Base-by-base conservation (phyloP, 2,329 filamentous ascomycete genomes). In the Tolypocladium tundrense region DNA sequence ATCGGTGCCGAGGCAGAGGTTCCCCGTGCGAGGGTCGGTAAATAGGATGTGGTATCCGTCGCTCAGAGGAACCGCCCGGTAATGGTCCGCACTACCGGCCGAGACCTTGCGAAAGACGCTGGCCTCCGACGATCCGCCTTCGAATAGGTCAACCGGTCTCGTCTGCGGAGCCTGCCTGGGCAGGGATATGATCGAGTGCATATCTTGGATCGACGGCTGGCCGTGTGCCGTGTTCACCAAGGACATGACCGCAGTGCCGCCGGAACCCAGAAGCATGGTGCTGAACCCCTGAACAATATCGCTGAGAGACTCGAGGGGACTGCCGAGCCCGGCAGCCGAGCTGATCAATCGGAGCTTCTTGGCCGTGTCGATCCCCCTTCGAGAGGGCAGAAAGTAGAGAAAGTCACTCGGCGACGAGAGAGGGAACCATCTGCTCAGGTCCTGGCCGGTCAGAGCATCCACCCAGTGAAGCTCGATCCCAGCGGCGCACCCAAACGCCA, bases 31-130 rank as follows among this genome's bases (percentile, higher is more conserved):
- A 5, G 85, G 84, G 65, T 88, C 84, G 8, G 82, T 83, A 66
- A 87, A 88, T 6, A 88, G 69, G 41, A 88, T 75, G 63, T 88
- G 84, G 58, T 80, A 73, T 1, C 85, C 85, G 66, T 88, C 86
- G 60, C 82, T 85, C 43, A 88, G 68, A 4, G 86, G 85, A 14
- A 87, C 71, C 2, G 85, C 84, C 52, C 79, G 79, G 64, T 84
- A 87, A 63, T 88, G 83, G 64, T 87, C 83, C 40, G 77, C 77
- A 53, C 72, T 74, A 1, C 72, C 74, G 19, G 74, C 72, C 39
- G 73, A 70, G n/a, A 77, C 67, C 10, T 71, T 65, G 39, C 60
- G 62, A 10, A 61, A 41, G 33, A 51, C 55, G 37, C 55, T 55
- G 31, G 37, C 37, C 14, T 54, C 45, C 9, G 53, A 39, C 19